phyloP scores from a whole-genome alignment of 768 basidiomycete species.

The Suillus occidentalis region DNA sequence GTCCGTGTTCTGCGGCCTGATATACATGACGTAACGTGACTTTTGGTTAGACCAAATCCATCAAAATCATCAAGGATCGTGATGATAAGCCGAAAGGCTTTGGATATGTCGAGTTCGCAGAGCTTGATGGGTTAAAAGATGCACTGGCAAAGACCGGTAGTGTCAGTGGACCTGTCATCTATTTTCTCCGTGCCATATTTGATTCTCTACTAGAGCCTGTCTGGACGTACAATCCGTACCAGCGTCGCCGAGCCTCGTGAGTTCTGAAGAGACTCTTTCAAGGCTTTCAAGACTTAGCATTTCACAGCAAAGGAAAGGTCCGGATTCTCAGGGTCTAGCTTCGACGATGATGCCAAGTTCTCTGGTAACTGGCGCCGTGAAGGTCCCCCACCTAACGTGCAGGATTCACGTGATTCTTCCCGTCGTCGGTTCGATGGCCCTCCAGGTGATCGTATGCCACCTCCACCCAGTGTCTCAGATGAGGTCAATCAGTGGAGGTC shows the following conservation, averaged over 20 bases:
- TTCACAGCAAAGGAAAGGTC: conserved; percentile 71
- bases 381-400: conserved; percentile 74
- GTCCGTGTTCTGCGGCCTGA: conserved; percentile 37
- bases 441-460: conserved; percentile 40
- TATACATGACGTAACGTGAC: background rate
- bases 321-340: conserved; percentile 48
- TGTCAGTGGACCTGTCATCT: conserved; percentile 43
- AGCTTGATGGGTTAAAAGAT: conserved; percentile 81
- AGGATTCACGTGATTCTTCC: conserved; percentile 60
- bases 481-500: conserved; percentile 73
- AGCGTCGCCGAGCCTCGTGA: conserved; percentile 96
- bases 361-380: conserved; percentile 85
- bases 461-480: conserved; percentile 57
- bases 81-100: conserved; percentile 98
- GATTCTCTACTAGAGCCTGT: conserved; percentile 50
- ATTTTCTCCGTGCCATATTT: background rate
- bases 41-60: conserved; percentile 61
- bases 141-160: conserved; percentile 71
- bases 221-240: conserved; percentile 80
- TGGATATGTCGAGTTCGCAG: conserved; percentile 95
- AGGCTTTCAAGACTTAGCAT: conserved; percentile 14
- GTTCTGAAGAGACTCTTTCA: conserved; percentile 34
- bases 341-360: conserved; percentile 79
- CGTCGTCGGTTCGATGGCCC: conserved; percentile 68
- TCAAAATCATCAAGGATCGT: conserved; percentile 91